Percentiles rank a stretch among this genome's conserved stretches.
phyloP scores from a whole-genome alignment of 208 protist species.

The Leptomonas pyrrhocoris region DNA sequence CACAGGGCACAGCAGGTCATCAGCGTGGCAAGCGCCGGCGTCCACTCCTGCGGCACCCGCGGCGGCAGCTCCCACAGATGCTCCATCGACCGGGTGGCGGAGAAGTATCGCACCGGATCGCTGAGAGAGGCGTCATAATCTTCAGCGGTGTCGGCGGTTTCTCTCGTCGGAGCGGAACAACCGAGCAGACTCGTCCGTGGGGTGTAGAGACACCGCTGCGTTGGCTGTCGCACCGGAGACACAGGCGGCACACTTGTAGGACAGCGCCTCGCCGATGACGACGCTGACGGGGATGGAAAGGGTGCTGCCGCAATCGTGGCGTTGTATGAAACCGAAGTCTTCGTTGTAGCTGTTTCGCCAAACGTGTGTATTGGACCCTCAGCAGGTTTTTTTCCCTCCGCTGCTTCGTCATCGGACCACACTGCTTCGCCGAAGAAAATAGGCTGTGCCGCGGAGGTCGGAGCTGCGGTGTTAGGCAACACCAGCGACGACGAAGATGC shows the following conservation, averaged over 20 bases:
- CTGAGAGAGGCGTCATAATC: background rate
- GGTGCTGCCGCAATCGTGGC: too few species aligned
- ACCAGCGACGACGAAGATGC: too few species aligned
- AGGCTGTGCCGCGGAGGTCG: background rate
- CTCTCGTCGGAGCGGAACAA: background rate
- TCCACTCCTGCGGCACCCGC: constrained; percentile 24
- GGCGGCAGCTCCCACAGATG: constrained; percentile 28
- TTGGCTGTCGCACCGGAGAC: background rate
- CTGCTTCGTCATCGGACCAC: constrained; percentile 3
- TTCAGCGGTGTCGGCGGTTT: background rate
- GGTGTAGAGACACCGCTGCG: constrained; percentile 5
- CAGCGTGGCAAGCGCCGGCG: constrained; percentile 22
- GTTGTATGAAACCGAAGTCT: too few species aligned
- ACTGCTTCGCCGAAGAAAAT: background rate
- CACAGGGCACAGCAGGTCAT: constrained; percentile 35
- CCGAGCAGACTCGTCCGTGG: constrained; percentile 6
- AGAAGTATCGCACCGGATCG: constrained; percentile 3
- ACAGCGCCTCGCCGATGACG: too few species aligned
- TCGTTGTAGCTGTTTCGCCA: too few species aligned
- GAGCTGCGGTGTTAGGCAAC: background rate
- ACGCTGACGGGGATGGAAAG: background rate
- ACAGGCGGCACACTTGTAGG: background rate
- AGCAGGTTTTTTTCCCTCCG: background rate
- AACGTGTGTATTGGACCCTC: too few species aligned
- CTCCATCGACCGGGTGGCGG: constrained; percentile 29